phyloP scores from a whole-genome alignment of 176 grass and related monocot species.

The Eleusine indica region DNA sequence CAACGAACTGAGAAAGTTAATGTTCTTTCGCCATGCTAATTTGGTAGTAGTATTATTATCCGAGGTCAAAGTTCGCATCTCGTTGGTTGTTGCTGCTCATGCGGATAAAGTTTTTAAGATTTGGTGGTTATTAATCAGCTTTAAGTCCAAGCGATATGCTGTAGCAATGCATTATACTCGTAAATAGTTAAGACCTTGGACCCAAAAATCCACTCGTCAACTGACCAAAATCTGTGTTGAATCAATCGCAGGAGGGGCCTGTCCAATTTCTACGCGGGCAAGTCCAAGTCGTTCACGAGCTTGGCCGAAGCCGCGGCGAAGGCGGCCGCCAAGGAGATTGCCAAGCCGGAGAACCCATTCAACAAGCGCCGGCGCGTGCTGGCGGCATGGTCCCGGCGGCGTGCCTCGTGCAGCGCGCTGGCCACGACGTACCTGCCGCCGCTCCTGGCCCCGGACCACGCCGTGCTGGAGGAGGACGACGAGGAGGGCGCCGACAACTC shows the following conservation, averaged over 20 bases:
- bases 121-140: neutral
- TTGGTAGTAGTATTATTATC: neutral
- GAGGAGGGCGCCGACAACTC: conserved; percentile 46
- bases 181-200: too few relatives aligned
- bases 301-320: conserved; percentile 56
- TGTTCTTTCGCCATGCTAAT: neutral
- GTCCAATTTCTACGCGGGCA: conserved; percentile 86
- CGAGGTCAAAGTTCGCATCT: conserved; percentile 3
- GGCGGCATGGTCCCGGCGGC: conserved; percentile 50
- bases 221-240: conserved; percentile 8
- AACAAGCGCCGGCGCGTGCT: conserved; percentile 77
- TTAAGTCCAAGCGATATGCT: neutral
- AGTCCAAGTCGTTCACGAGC: conserved; percentile 85
- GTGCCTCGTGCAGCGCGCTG: conserved; percentile 72
- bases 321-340: conserved; percentile 58
- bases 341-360: conserved; percentile 90
- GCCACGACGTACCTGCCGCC: conserved; percentile 53
- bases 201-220: neutral
- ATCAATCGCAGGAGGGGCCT: conserved; percentile 52
- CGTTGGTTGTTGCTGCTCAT: neutral
- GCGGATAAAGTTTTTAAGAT: neutral
- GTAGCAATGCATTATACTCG: too few relatives aligned
- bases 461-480: conserved; percentile 61
- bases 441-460: conserved; percentile 49
- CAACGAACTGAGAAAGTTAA: neutral